Evolutionary conservation across 2,329 filamentous ascomycete genomes (phyloP), one percentile per base, ranked within the genome.

Genomic region (Aspergillus pseudonomiae): DNA sequence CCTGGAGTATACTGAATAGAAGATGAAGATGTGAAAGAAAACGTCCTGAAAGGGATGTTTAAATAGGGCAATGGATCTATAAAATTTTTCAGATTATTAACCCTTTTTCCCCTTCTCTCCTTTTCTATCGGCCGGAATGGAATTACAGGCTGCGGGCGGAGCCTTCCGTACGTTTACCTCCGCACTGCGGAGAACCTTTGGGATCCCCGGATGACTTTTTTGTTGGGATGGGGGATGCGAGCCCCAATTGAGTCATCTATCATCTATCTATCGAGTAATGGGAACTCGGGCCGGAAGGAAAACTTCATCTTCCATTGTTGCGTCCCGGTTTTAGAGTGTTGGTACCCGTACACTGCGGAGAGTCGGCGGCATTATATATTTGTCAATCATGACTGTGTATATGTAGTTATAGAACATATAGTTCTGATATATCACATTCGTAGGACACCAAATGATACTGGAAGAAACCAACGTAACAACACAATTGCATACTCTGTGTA

Each of bases 101-200:
- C 41, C 57, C 46, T 57, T 64, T 32, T 54, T 52, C 16, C 12
- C 19, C n/a, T 39, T 43, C 30, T 26, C 48, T 34, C 53, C 39
- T 39, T 34, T 63, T 46, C 39, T 60, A 62, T 59, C 64, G 57
- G 61, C 62, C 62, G 62, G 55, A 63, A 57, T 43, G 16, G 12
- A 36, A 46, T 55, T 41, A 24, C 21, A 24, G 21, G 21, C 21
- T 24, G 21, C 48, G 52, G 52, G 52, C 52, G 52, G 52, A 55
- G 52, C 52, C 52, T 55, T 55, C 32, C 52, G 52, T 55, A 39
- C 21, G 21, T 55, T 39, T 39, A 39, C 56, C 32, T 59, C 53
- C 50, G 54, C 46, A 52, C 19, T 52, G 48, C 48, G 48, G 48
- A 52, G 48, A 52, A 19, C 48, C 19, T 32, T 34, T 14, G 24